Percentiles rank a stretch among this genome's conserved stretches.
These are phyloP conservation scores for Penium margaritaceum DNA, from an alignment of 139 green algal species.

Conservation along the genomic window DNA sequence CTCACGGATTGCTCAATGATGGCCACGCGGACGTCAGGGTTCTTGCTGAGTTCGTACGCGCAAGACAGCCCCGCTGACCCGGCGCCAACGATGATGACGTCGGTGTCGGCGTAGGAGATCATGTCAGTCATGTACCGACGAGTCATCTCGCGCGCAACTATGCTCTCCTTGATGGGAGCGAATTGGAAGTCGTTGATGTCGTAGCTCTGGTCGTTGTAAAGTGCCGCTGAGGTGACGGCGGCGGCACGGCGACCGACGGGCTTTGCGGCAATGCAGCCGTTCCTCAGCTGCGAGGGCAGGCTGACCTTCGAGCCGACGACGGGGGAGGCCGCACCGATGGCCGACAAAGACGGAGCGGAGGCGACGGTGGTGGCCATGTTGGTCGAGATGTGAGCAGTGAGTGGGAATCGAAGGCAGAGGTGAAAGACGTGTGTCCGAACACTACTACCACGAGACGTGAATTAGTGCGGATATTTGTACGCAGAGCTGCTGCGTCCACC, in stretches of 20 bases:
- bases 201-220: slow-evolving; percentile 17
- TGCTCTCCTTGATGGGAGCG: slow-evolving; percentile 43
- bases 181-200: slow-evolving; percentile 48
- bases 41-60: slow-evolving; percentile 89
- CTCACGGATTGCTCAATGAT: slow-evolving; percentile 72
- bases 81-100: slow-evolving; percentile 69
- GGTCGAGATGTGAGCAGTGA: too few species aligned
- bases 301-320: too few species aligned
- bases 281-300: too few species aligned
- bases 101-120: slow-evolving; percentile 71
- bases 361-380: too few species aligned
- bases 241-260: background rate
- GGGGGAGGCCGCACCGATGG: too few species aligned
- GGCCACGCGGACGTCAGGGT: slow-evolving; percentile 81
- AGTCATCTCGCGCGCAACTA: slow-evolving; percentile 43
- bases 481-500: too few species aligned
- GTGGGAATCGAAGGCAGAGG: too few species aligned
- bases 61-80: slow-evolving; percentile 72
- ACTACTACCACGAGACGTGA: too few species aligned
- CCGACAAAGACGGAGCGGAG: too few species aligned
- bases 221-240: background rate
- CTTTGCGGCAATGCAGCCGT: background rate
- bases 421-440: too few species aligned
- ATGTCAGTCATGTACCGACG: slow-evolving; percentile 85
- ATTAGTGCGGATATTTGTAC: too few species aligned